A percentile compares a stretch with the other conserved stretches of the same genome.
phyloP scores from a whole-genome alignment of 352 stramenopile species.

The Globisporangium uncinulatum region DNA sequence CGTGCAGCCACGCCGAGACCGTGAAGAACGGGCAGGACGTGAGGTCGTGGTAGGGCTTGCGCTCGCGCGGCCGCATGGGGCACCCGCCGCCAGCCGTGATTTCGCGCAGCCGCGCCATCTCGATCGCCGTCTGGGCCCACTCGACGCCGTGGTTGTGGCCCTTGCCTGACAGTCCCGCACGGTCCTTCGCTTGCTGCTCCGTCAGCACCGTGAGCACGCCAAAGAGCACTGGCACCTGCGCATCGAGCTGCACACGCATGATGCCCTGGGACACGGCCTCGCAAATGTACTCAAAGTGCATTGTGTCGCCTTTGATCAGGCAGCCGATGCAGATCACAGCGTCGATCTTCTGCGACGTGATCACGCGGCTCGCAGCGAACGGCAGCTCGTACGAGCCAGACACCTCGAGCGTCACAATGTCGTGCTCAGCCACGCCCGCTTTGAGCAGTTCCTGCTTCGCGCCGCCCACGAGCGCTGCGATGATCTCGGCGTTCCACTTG shows the following conservation, averaged over 20 bases:
- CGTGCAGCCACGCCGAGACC: constrained; percentile 71
- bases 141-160: constrained; percentile 95
- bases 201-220: constrained; percentile 95
- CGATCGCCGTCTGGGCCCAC: constrained; percentile 95
- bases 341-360: constrained; percentile 92
- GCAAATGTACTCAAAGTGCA: constrained; percentile 99
- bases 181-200: constrained; percentile 94
- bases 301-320: constrained; percentile 96
- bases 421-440: constrained; percentile 49
- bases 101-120: constrained; percentile 93
- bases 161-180: constrained; percentile 72
- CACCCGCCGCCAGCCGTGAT: constrained; percentile 49
- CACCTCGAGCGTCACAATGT: constrained; percentile 80
- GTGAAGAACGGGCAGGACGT: constrained; percentile 74
- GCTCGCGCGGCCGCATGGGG: constrained; percentile 62
- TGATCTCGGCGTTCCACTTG: constrained; percentile 85
- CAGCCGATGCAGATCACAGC: constrained; percentile 94
- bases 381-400: constrained; percentile 97
- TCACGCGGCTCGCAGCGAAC: constrained; percentile 88
- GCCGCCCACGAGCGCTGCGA: constrained; percentile 59
- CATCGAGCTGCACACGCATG: constrained; percentile 95
- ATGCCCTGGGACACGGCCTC: constrained; percentile 95
- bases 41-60: constrained; percentile 69
- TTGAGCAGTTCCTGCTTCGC: constrained; percentile 58
- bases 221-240: constrained; percentile 84